A percentile compares a stretch with the other conserved stretches of the same genome.
Evolutionary conservation across 1,139 yeast species (phyloP).

Genomic region (Sugiyamaella pinicola): DNA sequence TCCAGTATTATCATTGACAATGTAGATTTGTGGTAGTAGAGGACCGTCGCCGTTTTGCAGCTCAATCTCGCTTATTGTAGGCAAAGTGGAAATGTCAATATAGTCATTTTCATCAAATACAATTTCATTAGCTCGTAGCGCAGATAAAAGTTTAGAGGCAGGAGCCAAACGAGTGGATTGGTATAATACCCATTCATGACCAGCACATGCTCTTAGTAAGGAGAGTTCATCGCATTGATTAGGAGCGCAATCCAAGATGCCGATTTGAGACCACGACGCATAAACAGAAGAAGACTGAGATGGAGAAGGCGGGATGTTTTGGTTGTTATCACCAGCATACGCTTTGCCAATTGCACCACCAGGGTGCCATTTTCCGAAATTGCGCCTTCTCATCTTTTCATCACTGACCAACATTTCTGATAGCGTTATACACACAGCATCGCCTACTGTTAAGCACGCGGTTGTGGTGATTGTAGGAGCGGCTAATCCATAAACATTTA

Average conservation of each 20-base stretch:
- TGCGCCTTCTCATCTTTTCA: constrained; percentile 51
- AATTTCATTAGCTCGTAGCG: constrained; percentile 4
- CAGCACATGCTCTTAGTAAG: constrained; percentile 33
- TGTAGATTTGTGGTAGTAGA: constrained; percentile 14
- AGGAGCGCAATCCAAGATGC: constrained; percentile 15
- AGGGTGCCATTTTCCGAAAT: constrained; percentile 76
- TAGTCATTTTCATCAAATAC: constrained; percentile 11
- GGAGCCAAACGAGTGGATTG: constrained; percentile 21
- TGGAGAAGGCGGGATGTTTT: neutral
- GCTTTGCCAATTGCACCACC: constrained; percentile 85
- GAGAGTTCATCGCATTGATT: constrained; percentile 26
- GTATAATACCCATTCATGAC: constrained; percentile 25
- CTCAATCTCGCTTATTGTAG: constrained; percentile 15
- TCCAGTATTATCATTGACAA: constrained; percentile 7
- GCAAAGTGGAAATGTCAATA: constrained; percentile 14
- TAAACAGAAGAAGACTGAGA: neutral
- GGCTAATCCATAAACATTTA: constrained; percentile 71
- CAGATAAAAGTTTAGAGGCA: constrained; percentile 2
- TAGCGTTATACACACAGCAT: constrained; percentile 73
- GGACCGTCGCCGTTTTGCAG: neutral
- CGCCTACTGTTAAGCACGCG: constrained; percentile 72
- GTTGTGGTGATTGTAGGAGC: constrained; percentile 91
- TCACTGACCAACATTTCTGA: constrained; percentile 68
- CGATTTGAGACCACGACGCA: constrained; percentile 18
- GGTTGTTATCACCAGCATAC: constrained; percentile 30